Conservation (phyloP, 2,329 filamentous ascomycete species). For the Calonectria pseudoreteaudii region DNA sequence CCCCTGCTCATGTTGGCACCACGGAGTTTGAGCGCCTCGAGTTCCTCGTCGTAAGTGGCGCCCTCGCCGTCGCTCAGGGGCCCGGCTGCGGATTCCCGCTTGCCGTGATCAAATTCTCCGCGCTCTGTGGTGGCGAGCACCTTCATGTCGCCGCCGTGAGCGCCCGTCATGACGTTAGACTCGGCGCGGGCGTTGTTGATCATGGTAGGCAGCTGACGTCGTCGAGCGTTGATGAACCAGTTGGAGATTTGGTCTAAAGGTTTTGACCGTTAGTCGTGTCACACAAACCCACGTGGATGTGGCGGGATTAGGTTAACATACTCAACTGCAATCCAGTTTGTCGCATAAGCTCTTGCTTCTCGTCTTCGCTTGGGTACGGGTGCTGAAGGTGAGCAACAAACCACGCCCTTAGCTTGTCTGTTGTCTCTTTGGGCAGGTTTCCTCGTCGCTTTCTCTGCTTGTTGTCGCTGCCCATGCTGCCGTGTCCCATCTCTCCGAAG, state of each 20-base stretch:
- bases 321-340: slow-evolving; percentile 84
- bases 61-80: slow-evolving; percentile 62
- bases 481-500: slow-evolving; percentile 54
- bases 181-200: slow-evolving; percentile 68
- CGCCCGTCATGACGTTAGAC: slow-evolving; percentile 58
- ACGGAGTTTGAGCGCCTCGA: slow-evolving; percentile 48
- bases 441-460: slow-evolving; percentile 76
- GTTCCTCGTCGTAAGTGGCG: slow-evolving; percentile 58
- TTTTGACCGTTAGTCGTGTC: slow-evolving; percentile 23
- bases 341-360: slow-evolving; percentile 84
- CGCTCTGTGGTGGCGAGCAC: slow-evolving; percentile 54
- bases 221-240: slow-evolving; percentile 84
- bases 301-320: slow-evolving; percentile 55
- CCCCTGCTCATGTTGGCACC: slow-evolving; percentile 56
- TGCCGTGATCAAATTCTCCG: slow-evolving; percentile 51
- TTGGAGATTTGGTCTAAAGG: slow-evolving; percentile 76
- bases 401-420: slow-evolving; percentile 84
- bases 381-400: slow-evolving; percentile 82
- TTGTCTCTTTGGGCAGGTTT: slow-evolving; percentile 91
- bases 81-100: slow-evolving; percentile 50
- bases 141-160: slow-evolving; percentile 50
- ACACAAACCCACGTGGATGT: not conserved
- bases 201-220: slow-evolving; percentile 72
- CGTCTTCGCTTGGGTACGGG: slow-evolving; percentile 88
- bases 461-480: slow-evolving; percentile 54